phyloP scores from a whole-genome alignment of 1,139 yeast species.

The Suhomyces bribrorum region DNA sequence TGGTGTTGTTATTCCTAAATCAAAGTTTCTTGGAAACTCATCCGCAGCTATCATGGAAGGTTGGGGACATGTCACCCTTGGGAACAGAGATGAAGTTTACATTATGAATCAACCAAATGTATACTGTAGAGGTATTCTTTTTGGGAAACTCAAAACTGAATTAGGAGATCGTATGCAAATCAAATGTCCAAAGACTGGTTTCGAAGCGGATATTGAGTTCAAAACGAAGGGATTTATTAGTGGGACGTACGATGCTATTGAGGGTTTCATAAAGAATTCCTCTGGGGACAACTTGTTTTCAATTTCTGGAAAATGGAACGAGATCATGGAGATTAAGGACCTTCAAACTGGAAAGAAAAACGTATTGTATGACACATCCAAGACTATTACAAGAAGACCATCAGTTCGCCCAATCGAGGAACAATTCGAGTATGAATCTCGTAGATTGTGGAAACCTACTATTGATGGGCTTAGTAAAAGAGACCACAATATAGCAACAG shows the following conservation, averaged over 20 bases:
- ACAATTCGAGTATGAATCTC: constrained; percentile 80
- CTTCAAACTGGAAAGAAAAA: constrained; percentile 47
- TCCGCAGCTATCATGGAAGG: constrained; percentile 99
- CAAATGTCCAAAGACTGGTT: constrained; percentile 59
- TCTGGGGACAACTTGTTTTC: constrained; percentile 61
- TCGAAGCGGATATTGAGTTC: constrained; percentile 83
- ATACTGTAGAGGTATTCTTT: constrained; percentile 90
- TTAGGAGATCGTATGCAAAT: constrained; percentile 87
- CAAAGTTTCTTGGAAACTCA: constrained; percentile 88
- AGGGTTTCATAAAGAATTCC: constrained; percentile 63
- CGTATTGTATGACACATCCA: constrained; percentile 64
- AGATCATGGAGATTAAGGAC: constrained; percentile 69
- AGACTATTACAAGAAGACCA: constrained; percentile 57
- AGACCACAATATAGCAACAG: constrained; percentile 81
- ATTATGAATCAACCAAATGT: constrained; percentile 90
- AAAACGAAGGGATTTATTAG: constrained; percentile 92
- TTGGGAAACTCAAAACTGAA: constrained; percentile 87
- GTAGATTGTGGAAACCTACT: constrained; percentile 81
- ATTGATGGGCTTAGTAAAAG: constrained; percentile 73
- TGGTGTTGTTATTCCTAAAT: constrained; percentile 84
- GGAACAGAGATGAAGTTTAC: constrained; percentile 63
- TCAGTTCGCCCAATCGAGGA: constrained; percentile 73
- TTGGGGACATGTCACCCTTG: constrained; percentile 66
- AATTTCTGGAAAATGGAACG: constrained; percentile 93
- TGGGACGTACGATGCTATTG: constrained; percentile 89